phyloP scores from a whole-genome alignment of 257 asterid species.

The Rubia yunnanensis region DNA sequence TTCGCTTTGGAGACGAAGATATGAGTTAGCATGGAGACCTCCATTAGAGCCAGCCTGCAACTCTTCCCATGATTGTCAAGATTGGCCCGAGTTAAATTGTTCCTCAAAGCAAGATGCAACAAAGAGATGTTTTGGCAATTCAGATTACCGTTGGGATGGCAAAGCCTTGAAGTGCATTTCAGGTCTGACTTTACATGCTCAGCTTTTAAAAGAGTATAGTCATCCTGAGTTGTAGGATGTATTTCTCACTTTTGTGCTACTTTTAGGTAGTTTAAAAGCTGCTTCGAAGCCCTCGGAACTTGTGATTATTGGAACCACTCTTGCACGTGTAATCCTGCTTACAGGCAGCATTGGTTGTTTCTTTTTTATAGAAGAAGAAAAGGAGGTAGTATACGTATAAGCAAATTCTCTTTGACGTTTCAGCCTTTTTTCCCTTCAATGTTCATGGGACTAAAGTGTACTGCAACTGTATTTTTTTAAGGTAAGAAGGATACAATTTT shows the following conservation, averaged over 20 bases:
- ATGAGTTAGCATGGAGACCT: slow-evolving; percentile 13
- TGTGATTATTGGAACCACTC: background rate
- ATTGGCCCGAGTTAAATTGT: slow-evolving; percentile 26
- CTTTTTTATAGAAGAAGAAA: background rate
- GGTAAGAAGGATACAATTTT: background rate
- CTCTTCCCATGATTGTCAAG: slow-evolving; percentile 11
- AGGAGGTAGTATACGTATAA: background rate
- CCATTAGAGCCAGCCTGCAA: slow-evolving; percentile 24
- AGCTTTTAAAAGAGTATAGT: too few species aligned
- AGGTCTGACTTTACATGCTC: background rate
- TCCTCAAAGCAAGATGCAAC: background rate
- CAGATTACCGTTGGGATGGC: slow-evolving; percentile 19
- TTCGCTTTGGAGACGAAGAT: background rate
- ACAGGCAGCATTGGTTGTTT: background rate
- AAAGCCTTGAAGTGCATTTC: background rate
- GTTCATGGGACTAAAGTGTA: background rate
- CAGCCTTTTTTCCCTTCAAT: background rate
- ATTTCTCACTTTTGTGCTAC: background rate
- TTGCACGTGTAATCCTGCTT: background rate
- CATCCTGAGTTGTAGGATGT: background rate
- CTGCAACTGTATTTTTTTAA: background rate
- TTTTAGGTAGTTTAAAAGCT: background rate
- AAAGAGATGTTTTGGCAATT: slow-evolving; percentile 21
- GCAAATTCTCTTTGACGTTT: background rate
- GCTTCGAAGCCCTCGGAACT: background rate